Evolutionary conservation across 345 rosid species (phyloP).

Genomic region (Dipteronia dyeriana): DNA sequence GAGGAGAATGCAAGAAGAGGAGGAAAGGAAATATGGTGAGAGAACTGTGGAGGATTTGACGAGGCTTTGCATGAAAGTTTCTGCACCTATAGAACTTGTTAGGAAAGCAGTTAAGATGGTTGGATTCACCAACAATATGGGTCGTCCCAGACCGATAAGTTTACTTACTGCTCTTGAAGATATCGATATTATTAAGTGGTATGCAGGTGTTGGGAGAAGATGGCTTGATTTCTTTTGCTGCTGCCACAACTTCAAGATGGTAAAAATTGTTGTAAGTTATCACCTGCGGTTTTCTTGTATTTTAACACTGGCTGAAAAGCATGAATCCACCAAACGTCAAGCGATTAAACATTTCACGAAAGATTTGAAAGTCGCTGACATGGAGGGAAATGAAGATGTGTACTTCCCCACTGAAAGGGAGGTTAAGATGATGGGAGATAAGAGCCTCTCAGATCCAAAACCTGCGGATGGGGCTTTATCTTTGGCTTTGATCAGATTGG

Average conservation of each 20-base stretch:
- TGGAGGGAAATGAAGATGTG: conserved; percentile 51
- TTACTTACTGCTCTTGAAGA: conserved; percentile 73
- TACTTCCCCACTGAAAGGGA: conserved; percentile 81
- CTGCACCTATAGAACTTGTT: conserved; percentile 79
- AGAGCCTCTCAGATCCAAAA: conserved; percentile 71
- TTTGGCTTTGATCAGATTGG: conserved; percentile 70
- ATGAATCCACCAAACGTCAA: conserved; percentile 80
- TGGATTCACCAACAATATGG: conserved; percentile 88
- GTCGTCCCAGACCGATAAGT: conserved; percentile 83
- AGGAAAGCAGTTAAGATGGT: conserved; percentile 80
- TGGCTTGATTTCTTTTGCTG: conserved; percentile 96
- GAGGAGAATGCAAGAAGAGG: conserved; percentile 60
- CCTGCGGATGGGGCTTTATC: conserved; percentile 84
- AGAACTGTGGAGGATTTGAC: conserved; percentile 74
- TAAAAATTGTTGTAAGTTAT: conserved; percentile 76
- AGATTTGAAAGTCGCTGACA: conserved; percentile 62
- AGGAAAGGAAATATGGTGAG: conserved; percentile 65
- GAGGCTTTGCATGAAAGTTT: conserved; percentile 71
- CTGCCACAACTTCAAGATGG: conserved; percentile 85
- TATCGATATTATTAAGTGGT: conserved; percentile 90
- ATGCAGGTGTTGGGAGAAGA: conserved; percentile 81
- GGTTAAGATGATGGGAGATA: conserved; percentile 95
- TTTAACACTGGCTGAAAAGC: conserved; percentile 87
- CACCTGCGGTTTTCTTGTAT: conserved; percentile 93
- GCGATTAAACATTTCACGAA: conserved; percentile 78